Percentiles rank a stretch among this genome's conserved stretches.
phyloP scores from a whole-genome alignment of 164 flowering plant species.

The Stephania japonica region DNA sequence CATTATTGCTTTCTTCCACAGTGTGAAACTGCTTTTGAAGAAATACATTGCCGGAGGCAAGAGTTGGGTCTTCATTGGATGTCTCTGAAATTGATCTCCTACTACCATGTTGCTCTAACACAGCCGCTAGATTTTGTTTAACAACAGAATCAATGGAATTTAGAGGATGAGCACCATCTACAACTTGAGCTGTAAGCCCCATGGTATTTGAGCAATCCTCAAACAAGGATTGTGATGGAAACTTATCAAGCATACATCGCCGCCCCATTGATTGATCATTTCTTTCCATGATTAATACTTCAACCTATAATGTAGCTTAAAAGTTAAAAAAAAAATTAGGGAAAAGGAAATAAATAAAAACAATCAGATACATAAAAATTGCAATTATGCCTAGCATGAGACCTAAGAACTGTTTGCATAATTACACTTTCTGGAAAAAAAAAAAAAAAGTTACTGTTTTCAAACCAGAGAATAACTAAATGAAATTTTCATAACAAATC shows the following conservation, averaged over 20 bases:
- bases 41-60: constrained; percentile 54
- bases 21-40: constrained; percentile 59
- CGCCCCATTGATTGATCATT: constrained; percentile 44
- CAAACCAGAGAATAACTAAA: no score
- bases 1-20: constrained; percentile 43
- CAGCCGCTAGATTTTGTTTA: constrained; percentile 66
- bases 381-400: not conserved
- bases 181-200: constrained; percentile 28
- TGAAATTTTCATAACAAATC: no score
- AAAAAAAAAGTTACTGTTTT: no score
- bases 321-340: not conserved
- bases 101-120: constrained; percentile 75
- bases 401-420: no score
- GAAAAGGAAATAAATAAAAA: not conserved
- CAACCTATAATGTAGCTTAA: constrained; percentile 48
- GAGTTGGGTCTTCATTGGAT: constrained; percentile 37
- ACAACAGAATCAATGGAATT: constrained; percentile 42
- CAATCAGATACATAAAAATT: not conserved
- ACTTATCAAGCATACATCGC: constrained; percentile 41
- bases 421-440: no score
- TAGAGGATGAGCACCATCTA: constrained; percentile 26
- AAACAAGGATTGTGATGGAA: constrained; percentile 29
- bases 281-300: constrained; percentile 62
- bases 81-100: constrained; percentile 80
- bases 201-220: constrained; percentile 40